Evolutionary conservation across 2,329 filamentous ascomycete genomes (phyloP).

Genomic region (Epichloe sylvatica): DNA sequence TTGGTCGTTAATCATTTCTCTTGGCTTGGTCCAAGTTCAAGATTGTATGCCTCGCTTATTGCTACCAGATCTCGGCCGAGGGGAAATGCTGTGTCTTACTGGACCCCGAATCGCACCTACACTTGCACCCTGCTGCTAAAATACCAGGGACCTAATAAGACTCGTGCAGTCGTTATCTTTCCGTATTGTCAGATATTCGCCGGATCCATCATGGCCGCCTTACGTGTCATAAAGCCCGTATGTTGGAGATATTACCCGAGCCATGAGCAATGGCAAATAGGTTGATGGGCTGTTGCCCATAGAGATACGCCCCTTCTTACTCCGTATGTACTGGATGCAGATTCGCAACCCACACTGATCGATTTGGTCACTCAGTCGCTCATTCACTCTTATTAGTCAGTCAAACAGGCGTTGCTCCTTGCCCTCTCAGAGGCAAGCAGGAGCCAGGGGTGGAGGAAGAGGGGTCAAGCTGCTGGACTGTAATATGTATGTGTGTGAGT

Average conservation of each 20-base stretch:
- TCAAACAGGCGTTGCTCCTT: neutral
- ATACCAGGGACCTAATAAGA: neutral
- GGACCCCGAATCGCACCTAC: neutral
- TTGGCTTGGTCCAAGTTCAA: neutral
- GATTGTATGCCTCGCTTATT: neutral
- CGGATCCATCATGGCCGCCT: neutral
- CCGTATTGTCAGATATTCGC: neutral
- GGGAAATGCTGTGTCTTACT: neutral
- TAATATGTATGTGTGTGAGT: neutral
- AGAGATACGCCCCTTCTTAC: neutral
- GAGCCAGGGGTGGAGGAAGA: neutral
- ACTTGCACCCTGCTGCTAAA: neutral
- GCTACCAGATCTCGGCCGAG: conserved; percentile 7
- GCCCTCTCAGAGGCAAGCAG: neutral
- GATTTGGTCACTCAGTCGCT: no score
- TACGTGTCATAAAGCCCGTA: neutral
- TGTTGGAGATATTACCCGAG: neutral
- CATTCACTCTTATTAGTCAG: neutral
- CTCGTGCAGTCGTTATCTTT: neutral
- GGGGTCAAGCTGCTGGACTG: neutral
- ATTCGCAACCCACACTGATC: no score
- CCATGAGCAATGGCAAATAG: neutral
- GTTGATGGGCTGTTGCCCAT: neutral
- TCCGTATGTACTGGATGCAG: neutral
- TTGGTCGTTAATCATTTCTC: neutral